Evolutionary conservation across 306 rosid species (phyloP).

Genomic region (Acacia crassicarpa): DNA sequence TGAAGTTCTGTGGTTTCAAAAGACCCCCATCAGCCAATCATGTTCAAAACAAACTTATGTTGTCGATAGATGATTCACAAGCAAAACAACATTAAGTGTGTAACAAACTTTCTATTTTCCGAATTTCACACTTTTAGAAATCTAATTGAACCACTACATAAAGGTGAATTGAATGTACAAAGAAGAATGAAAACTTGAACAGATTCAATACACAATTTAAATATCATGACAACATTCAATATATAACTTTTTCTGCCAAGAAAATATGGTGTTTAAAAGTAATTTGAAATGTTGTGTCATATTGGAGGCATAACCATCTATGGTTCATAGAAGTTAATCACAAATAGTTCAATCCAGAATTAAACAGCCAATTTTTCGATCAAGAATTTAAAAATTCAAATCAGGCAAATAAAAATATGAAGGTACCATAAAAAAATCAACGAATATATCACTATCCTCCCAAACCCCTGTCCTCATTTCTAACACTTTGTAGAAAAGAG

Average conservation of each 20-base stretch:
- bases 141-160: slow-evolving; percentile 6
- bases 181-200: background rate
- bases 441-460: background rate
- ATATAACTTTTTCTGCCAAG: background rate
- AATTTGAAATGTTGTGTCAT: background rate
- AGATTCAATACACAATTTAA: background rate
- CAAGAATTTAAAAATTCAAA: slow-evolving; percentile 1
- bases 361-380: background rate
- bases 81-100: slow-evolving; percentile 1
- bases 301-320: background rate
- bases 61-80: background rate
- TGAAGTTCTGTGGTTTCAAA: slow-evolving; percentile 33
- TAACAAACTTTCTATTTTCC: slow-evolving; percentile 7
- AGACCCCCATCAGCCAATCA: slow-evolving; percentile 16
- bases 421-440: background rate
- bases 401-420: background rate
- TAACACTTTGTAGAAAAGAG: background rate
- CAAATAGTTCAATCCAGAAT: slow-evolving; percentile 14
- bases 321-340: background rate
- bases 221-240: background rate
- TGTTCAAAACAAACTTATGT: slow-evolving; percentile 8
- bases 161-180: background rate
- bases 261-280: background rate
- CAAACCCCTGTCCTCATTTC: background rate
- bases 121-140: background rate